Conservation (phyloP, 768 basidiomycete genomes). For the Ramaria sp. region DNA sequence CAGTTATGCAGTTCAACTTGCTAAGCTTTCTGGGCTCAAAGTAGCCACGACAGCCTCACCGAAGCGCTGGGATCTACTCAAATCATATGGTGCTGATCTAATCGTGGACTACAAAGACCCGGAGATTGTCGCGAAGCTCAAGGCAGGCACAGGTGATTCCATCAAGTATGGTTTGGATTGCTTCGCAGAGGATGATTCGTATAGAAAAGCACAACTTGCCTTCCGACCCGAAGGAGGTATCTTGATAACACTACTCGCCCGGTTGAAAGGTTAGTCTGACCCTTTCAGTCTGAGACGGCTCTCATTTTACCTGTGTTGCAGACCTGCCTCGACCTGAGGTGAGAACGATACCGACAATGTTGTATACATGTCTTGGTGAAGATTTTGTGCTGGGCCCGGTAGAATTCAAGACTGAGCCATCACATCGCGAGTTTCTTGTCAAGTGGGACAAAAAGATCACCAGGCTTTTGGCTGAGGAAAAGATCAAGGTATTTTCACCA, state of each 20-base stretch:
- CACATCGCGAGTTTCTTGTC: not conserved
- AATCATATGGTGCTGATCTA: slow-evolving; percentile 30
- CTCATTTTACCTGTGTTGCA: not conserved
- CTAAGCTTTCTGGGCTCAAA: slow-evolving; percentile 29
- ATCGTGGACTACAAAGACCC: slow-evolving; percentile 23
- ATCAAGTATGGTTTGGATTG: not conserved
- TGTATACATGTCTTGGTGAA: not conserved
- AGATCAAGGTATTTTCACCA: not conserved
- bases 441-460: not conserved
- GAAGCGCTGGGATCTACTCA: slow-evolving; percentile 24
- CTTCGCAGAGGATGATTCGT: not conserved
- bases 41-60: slow-evolving; percentile 35
- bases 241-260: not conserved
- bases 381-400: not conserved
- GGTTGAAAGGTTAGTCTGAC: not conserved
- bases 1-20: slow-evolving; percentile 28
- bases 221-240: not conserved
- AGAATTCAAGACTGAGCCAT: not conserved
- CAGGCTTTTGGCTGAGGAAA: not conserved
- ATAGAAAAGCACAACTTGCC: not conserved
- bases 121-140: not conserved
- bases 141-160: not conserved
- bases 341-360: not conserved
- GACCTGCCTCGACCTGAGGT: not conserved
- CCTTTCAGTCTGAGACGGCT: not conserved